These are phyloP conservation scores for Verticillium klebahnii DNA, from an alignment of 2,329 filamentous ascomycete species.

Conservation along the genomic window DNA sequence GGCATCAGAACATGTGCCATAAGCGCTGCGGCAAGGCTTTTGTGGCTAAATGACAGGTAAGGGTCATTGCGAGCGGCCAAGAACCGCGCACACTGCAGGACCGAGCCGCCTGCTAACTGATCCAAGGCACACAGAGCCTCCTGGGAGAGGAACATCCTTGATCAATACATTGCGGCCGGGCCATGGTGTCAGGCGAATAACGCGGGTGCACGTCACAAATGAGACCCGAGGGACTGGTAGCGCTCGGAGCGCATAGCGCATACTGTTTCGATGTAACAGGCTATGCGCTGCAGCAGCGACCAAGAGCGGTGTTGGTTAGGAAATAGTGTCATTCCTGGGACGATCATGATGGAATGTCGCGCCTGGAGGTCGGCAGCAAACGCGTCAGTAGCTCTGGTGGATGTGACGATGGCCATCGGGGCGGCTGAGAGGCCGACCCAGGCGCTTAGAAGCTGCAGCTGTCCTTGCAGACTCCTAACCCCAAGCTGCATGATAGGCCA, in stretches of 20 bases:
- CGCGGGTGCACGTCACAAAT: not conserved
- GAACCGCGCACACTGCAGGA: not conserved
- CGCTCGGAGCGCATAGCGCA: not conserved
- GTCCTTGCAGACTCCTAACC: not conserved
- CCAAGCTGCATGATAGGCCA: not conserved
- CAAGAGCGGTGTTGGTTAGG: not conserved
- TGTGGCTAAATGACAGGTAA: not conserved
- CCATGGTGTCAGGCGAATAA: not conserved
- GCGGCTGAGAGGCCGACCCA: slow-evolving; percentile 2
- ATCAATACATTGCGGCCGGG: not conserved
- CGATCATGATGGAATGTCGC: not conserved
- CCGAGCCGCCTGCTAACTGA: not conserved
- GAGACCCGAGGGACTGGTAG: not conserved
- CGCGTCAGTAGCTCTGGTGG: not conserved
- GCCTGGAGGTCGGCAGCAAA: not conserved
- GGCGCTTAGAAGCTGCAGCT: slow-evolving; percentile 2
- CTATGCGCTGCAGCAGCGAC: not conserved
- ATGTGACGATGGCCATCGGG: not conserved
- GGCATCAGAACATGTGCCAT: not conserved
- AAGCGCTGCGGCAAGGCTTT: not conserved
- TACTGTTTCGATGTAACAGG: not conserved
- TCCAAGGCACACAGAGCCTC: not conserved
- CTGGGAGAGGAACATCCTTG: not conserved
- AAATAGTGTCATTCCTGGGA: not conserved
- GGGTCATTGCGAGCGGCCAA: not conserved